A percentile compares a stretch with the other conserved stretches of the same genome.
phyloP scores from a whole-genome alignment of 371 early-diverging fungal species.

The Saksenaea vasiformis region DNA sequence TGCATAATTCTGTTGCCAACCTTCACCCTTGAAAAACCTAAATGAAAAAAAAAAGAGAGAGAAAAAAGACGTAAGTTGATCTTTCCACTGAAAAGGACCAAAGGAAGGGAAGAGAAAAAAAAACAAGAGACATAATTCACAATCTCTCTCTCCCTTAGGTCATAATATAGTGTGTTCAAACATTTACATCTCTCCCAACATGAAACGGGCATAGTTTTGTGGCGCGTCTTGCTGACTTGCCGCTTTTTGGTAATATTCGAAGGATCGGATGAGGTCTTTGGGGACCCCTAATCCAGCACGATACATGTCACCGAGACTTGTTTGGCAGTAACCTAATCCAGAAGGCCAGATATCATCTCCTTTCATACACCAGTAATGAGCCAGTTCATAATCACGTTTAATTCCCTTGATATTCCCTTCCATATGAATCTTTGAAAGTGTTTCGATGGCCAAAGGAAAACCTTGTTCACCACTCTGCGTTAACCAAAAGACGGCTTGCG shows the following conservation, averaged over 20 bases:
- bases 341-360: slow-evolving; percentile 56
- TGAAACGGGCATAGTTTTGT: slow-evolving; percentile 51
- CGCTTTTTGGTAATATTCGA: slow-evolving; percentile 53
- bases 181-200: slow-evolving; percentile 51
- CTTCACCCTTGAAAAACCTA: slow-evolving; percentile 49
- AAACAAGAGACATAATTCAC: not conserved
- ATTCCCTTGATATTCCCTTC: slow-evolving; percentile 32
- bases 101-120: no score
- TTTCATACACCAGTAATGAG: slow-evolving; percentile 43
- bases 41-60: not conserved
- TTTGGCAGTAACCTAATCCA: slow-evolving; percentile 52
- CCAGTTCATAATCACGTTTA: slow-evolving; percentile 41
- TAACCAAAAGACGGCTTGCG: slow-evolving; percentile 48
- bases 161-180: no score
- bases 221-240: slow-evolving; percentile 51
- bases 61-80: not conserved
- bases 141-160: not conserved
- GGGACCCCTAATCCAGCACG: slow-evolving; percentile 45
- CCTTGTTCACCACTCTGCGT: slow-evolving; percentile 49
- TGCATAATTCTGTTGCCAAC: slow-evolving; percentile 40
- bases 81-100: not conserved
- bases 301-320: slow-evolving; percentile 49
- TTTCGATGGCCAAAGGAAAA: slow-evolving; percentile 48
- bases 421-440: slow-evolving; percentile 40
- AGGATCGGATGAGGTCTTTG: slow-evolving; percentile 37